Percentiles rank a stretch among this genome's conserved stretches.
Evolutionary conservation across 108 stramenopile species (phyloP).

Genomic region (Cyclostephanos tholiformis): DNA sequence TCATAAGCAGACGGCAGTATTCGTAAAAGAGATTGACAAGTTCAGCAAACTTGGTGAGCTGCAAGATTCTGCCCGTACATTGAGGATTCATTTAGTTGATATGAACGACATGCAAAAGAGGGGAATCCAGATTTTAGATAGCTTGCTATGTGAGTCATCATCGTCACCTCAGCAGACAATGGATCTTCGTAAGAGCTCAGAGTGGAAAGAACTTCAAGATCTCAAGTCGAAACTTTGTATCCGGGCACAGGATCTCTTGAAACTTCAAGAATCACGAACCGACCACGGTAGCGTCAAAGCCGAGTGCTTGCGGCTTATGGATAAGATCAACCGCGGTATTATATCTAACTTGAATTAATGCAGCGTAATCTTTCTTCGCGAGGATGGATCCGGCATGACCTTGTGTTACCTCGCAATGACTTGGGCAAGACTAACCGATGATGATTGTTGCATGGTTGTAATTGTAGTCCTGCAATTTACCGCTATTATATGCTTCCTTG

Average conservation of each 20-base stretch:
- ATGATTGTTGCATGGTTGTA: no score
- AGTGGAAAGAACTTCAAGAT: conserved; percentile 14
- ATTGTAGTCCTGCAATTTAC: no score
- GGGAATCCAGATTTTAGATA: conserved; percentile 13
- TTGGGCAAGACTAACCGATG: no score
- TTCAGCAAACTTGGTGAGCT: conserved; percentile 8
- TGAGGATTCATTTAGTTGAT: conserved; percentile 16
- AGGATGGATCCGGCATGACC: no score
- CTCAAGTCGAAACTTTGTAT: conserved; percentile 15
- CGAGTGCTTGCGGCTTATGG: conserved; percentile 19
- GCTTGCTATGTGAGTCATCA: background rate
- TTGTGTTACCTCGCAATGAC: no score
- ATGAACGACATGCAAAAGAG: conserved; percentile 20
- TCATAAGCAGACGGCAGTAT: conserved; percentile 1
- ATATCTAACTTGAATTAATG: background rate
- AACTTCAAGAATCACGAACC: conserved; percentile 9
- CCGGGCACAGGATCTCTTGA: conserved; percentile 13
- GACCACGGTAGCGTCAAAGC: conserved; percentile 13
- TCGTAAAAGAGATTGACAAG: conserved; percentile 22
- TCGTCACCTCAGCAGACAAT: background rate
- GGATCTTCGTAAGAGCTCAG: conserved; percentile 5
- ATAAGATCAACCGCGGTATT: background rate
- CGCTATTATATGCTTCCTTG: no score
- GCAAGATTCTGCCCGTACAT: conserved; percentile 22
- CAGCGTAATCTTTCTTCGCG: no score